phyloP scores from a whole-genome alignment of 2,329 filamentous ascomycete species.

The Lithohypha guttulata region DNA sequence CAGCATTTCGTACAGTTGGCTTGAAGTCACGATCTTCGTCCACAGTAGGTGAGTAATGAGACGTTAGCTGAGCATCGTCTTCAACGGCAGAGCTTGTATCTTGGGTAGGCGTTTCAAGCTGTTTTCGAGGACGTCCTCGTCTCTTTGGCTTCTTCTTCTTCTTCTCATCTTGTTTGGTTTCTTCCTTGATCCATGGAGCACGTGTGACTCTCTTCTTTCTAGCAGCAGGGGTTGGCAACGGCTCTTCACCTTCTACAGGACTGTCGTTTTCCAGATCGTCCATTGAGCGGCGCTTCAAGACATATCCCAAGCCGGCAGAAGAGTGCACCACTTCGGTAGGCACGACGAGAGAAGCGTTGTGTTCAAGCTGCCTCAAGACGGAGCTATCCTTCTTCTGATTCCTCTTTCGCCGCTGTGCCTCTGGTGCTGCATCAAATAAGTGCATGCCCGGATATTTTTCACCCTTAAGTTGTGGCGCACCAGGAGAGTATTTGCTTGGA shows the following conservation, averaged over 20 bases:
- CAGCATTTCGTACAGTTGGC: slow-evolving; percentile 24
- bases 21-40: slow-evolving; percentile 28
- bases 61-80: slow-evolving; percentile 17
- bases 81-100: slow-evolving; percentile 18
- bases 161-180: slow-evolving; percentile 15
- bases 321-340: slow-evolving; percentile 40
- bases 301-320: slow-evolving; percentile 30
- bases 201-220: slow-evolving; percentile 26
- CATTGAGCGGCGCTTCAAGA: slow-evolving; percentile 36
- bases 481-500: slow-evolving; percentile 10
- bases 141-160: slow-evolving; percentile 6
- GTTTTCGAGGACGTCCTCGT: slow-evolving; percentile 11
- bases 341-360: slow-evolving; percentile 33
- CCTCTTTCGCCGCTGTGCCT: slow-evolving; percentile 38
- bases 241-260: slow-evolving; percentile 36
- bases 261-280: slow-evolving; percentile 39
- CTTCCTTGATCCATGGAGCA: slow-evolving; percentile 21
- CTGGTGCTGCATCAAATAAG: slow-evolving; percentile 41
- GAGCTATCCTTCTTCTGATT: slow-evolving; percentile 42
- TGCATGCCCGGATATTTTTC: slow-evolving; percentile 42
- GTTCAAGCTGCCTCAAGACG: slow-evolving; percentile 37
- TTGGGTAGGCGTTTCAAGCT: slow-evolving; percentile 11
- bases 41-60: slow-evolving; percentile 18
- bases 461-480: slow-evolving; percentile 33
- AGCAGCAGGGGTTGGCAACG: slow-evolving; percentile 22